These are phyloP conservation scores for Craterostigma plantagineum DNA, from an alignment of 257 asterid species.

Conservation along the genomic window DNA sequence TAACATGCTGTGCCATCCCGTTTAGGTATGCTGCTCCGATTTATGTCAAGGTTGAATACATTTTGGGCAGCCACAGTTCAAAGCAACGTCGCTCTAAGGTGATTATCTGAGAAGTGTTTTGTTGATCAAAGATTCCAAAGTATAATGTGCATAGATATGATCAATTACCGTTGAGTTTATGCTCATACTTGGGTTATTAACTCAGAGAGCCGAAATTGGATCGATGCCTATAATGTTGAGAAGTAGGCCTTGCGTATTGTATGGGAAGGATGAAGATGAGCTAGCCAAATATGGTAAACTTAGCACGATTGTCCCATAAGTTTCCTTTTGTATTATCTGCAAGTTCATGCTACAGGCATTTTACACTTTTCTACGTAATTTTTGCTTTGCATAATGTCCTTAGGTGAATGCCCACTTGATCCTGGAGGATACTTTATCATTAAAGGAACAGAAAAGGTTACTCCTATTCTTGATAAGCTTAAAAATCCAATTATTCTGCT, in stretches of 20 bases:
- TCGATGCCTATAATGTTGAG: constrained; percentile 91
- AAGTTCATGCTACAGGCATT: not conserved
- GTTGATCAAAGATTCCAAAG: not conserved
- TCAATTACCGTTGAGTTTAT: not conserved
- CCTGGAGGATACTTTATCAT: constrained; percentile 92
- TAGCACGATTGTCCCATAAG: constrained; percentile 10
- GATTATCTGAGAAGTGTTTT: constrained; percentile 8
- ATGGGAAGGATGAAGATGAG: constrained; percentile 82
- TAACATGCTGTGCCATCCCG: constrained; percentile 3
- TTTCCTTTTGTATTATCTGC: constrained; percentile 3
- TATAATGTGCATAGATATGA: constrained; percentile 8
- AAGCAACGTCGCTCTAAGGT: constrained; percentile 13
- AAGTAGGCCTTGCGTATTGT: constrained; percentile 49
- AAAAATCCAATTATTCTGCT: too few species aligned
- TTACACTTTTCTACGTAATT: not conserved
- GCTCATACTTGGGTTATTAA: constrained; percentile 8
- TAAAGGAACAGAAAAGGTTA: constrained; percentile 89
- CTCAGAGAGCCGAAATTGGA: constrained; percentile 46
- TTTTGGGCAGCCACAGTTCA: constrained; percentile 20
- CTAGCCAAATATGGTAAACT: constrained; percentile 54
- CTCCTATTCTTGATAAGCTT: constrained; percentile 1
- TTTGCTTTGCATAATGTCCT: constrained; percentile 9
- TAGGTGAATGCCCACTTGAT: constrained; percentile 97
- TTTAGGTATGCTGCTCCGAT: constrained; percentile 87
- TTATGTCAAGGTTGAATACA: constrained; percentile 30